Evolutionary conservation across 305 asterid species (phyloP), one percentile per base, ranked within the genome.

Genomic region (Coffea humblotiana): DNA sequence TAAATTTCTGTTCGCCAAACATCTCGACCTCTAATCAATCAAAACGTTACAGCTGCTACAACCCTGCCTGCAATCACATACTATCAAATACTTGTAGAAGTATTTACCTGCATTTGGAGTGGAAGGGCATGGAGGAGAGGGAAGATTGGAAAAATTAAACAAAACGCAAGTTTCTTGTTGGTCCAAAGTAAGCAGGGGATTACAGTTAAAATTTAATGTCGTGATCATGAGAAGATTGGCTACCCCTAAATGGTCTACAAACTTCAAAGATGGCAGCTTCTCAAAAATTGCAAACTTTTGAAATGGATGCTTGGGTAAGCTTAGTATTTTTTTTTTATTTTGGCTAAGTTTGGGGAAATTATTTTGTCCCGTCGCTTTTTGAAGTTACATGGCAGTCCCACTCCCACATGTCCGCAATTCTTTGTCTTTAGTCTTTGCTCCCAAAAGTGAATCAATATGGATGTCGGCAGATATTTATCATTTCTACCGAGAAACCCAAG

Each of bases 351-450:
- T 40, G 43, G 54, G 27, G 13, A 43, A 21, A 11, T 45, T 18
- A 21, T 70, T 43, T 43, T 43, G 54, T 45, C 29, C 52, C 32
- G 4, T 71, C 74, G 23, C 35, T 21, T 71, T 47, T 11, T 25
- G 6, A 45, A 71, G 74, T 43, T 23, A 0, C 8, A 45, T 23
- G n/a, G 19, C 23, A 71, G 61, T 25, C 58, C 60, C 75, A 48
- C 75, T n/a, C 23, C 23, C 75, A 13, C 75, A n/a, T 51, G 29
- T 35, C 35, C 52, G 68, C 43, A 74, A 45, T 71, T 70, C 74
- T 45, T 21, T 45, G 74, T 21, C 8, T 21, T 4, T 32, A 43
- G 52, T 70, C 56, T 40, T 51, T 32, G 45, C 21, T 45, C 43
- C 47, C n/a, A 15, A 66, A 66, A 29, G 71, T 66, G 47, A 32